Evolutionary conservation across 2,329 filamentous ascomycete species (phyloP).

Genomic region (Lasiodiplodia sp.): DNA sequence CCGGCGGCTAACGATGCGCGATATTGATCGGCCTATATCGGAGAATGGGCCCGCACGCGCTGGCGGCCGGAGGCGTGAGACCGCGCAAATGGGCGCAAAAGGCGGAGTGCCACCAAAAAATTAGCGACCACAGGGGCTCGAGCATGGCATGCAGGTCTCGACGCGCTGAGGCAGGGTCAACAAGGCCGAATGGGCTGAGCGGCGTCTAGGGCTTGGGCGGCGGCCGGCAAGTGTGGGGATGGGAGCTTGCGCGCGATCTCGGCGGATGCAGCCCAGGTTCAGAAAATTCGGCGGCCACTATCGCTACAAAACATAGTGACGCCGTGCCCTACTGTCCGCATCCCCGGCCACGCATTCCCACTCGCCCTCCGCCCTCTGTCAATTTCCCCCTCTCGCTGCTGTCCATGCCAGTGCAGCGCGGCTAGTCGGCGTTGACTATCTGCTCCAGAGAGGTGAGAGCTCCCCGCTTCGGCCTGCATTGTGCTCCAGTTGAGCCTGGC

Average conservation of each 20-base stretch:
- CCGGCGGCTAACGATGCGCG: slow-evolving; percentile 9
- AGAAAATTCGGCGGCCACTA: not conserved
- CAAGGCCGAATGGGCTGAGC: slow-evolving; percentile 2
- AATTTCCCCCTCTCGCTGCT: slow-evolving; percentile 17
- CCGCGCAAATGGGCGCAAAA: slow-evolving; percentile 4
- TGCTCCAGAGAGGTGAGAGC: slow-evolving; percentile 10
- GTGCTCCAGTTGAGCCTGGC: slow-evolving; percentile 21
- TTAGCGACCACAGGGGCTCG: not conserved
- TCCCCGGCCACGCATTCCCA: not conserved
- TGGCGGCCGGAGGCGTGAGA: not conserved
- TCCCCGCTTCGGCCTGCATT: slow-evolving; percentile 4
- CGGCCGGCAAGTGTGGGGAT: slow-evolving; percentile 15
- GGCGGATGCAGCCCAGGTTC: slow-evolving; percentile 1
- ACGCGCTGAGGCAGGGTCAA: slow-evolving; percentile 3
- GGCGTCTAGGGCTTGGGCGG: not conserved
- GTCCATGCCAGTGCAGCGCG: slow-evolving; percentile 26
- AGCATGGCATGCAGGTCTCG: slow-evolving; percentile 15
- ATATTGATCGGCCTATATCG: slow-evolving; percentile 25
- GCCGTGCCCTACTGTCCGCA: not conserved
- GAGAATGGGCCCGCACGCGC: slow-evolving; percentile 1
- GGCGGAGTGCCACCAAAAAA: not conserved
- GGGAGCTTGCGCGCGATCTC: slow-evolving; percentile 12
- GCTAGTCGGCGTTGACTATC: slow-evolving; percentile 24
- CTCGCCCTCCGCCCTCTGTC: slow-evolving; percentile 2
- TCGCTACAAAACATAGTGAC: slow-evolving; percentile 1